Base-by-base conservation (phyloP, 208 protist species). In the Tritrichomonas foetus region DNA sequence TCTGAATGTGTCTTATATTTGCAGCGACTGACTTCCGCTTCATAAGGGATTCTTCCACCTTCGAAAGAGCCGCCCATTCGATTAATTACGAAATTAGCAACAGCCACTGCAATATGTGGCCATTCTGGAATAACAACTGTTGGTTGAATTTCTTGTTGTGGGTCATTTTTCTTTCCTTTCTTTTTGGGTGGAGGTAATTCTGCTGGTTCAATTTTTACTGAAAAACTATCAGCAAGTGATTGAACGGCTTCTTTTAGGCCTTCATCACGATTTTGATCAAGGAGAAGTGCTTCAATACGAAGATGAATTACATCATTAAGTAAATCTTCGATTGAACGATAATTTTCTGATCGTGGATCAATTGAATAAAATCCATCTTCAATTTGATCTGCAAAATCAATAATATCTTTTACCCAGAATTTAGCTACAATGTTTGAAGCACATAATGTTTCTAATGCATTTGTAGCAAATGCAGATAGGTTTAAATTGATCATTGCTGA, bases 1-100 rank as follows among this genome's bases (percentile, higher is more conserved):
- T 89, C 78, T 2, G 78, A 89, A 50, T 89, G 78, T 20, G 78
- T 89, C 47, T 89, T 53, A 89, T 89, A 89, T 36, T 89, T 89
- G 30, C 78, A 89, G 53, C 78, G 53, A 27, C n/a, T 44, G 47
- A 89, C 78, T 89, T 89, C 78, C 25, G 78, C 41, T 89, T 89
- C 78, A 20, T 89, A 89, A 22, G 78, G 47, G 27, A 89, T 89
- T 57, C 78, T 89, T 89, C 78, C 78, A 30, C 47, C 47, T 57
- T 89, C 78, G 27, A 57, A 89, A 20, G 78, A 16, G 0, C 78
- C 78, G 9, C 78, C 78, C 78, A 89, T 89, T 57, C 47, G 44
- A n/a, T 89, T 44, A 20, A 89, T 57, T 11, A 89, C 78, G 27
- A 89, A 89, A 3, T 89, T 44, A 33, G 78, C 78, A 89, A 89